These are phyloP conservation scores for Galerina sulciceps DNA, from an alignment of 768 basidiomycete genomes.

Conservation along the genomic window DNA sequence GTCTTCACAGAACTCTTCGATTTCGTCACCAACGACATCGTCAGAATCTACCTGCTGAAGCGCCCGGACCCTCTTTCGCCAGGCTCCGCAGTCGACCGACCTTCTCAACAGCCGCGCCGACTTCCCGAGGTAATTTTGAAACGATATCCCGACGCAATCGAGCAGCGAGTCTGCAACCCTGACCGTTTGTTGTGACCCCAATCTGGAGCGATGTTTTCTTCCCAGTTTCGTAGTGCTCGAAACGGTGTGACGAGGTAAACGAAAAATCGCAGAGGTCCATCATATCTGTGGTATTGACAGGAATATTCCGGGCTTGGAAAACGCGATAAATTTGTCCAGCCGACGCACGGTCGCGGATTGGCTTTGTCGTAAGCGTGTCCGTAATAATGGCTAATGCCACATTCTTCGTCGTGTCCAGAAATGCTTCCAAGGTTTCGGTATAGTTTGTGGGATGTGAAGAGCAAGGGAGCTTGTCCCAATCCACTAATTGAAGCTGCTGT, in stretches of 20 bases:
- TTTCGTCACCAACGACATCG: constrained; percentile 20
- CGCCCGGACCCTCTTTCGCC: constrained; percentile 41
- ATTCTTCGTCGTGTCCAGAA: constrained; percentile 37
- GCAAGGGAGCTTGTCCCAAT: constrained; percentile 52
- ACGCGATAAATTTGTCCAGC: constrained; percentile 60
- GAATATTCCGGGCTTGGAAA: constrained; percentile 64
- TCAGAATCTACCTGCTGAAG: constrained; percentile 13
- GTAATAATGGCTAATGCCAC: constrained; percentile 75
- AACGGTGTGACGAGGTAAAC: constrained; percentile 86
- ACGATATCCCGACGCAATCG: constrained; percentile 86
- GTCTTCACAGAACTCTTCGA: constrained; percentile 58
- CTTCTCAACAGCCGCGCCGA: constrained; percentile 75
- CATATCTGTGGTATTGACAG: constrained; percentile 87
- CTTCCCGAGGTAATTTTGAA: constrained; percentile 67
- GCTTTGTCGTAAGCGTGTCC: constrained; percentile 62
- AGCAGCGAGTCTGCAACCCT: constrained; percentile 84
- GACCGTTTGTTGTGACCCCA: constrained; percentile 89
- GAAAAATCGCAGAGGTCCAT: constrained; percentile 89
- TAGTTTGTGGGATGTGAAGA: constrained; percentile 41
- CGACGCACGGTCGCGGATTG: constrained; percentile 51
- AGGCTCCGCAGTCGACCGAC: constrained; percentile 71
- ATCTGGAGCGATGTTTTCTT: constrained; percentile 65
- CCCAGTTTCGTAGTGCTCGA: constrained; percentile 53
- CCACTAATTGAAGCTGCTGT: constrained; percentile 59
- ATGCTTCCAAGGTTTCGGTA: constrained; percentile 48